phyloP scores from a whole-genome alignment of 1,284 basidiomycete species.

The Melampsora larici-populina region DNA sequence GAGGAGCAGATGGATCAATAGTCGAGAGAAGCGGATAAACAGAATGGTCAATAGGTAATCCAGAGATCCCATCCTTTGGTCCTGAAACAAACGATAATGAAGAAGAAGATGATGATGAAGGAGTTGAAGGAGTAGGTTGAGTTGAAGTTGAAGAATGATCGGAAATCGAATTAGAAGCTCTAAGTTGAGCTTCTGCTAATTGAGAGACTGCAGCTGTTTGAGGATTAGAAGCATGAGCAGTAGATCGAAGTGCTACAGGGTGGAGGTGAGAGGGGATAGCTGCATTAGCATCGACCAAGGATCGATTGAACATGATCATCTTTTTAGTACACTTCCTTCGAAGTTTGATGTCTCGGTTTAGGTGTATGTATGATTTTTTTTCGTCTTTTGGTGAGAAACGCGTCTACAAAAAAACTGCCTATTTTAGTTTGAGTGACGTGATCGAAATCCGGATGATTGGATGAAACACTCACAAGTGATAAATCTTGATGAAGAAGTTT shows the following conservation, averaged over 20 bases:
- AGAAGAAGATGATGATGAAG: neutral
- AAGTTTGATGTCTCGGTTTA: too few species aligned
- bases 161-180: constrained; percentile 5
- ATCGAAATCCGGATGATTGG: too few species aligned
- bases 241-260: constrained; percentile 33
- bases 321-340: too few species aligned
- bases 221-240: constrained; percentile 17
- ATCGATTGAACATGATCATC: neutral
- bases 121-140: neutral
- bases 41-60: constrained; percentile 11
- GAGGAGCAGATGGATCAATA: neutral
- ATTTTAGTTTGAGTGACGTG: too few species aligned
- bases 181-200: constrained; percentile 19
- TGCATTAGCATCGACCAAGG: constrained; percentile 27
- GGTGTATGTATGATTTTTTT: too few species aligned
- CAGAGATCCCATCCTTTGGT: neutral
- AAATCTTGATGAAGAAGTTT: too few species aligned
- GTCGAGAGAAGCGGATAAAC: constrained; percentile 17
- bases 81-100: neutral
- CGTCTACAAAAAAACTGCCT: too few species aligned
- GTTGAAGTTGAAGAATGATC: neutral
- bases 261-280: constrained; percentile 37
- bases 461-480: too few species aligned
- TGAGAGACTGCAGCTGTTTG: constrained; percentile 16
- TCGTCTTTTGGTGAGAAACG: neutral